These are phyloP conservation scores for Tranzscheliella williamsii DNA, from an alignment of 1,284 basidiomycete species.

Conservation along the genomic window DNA sequence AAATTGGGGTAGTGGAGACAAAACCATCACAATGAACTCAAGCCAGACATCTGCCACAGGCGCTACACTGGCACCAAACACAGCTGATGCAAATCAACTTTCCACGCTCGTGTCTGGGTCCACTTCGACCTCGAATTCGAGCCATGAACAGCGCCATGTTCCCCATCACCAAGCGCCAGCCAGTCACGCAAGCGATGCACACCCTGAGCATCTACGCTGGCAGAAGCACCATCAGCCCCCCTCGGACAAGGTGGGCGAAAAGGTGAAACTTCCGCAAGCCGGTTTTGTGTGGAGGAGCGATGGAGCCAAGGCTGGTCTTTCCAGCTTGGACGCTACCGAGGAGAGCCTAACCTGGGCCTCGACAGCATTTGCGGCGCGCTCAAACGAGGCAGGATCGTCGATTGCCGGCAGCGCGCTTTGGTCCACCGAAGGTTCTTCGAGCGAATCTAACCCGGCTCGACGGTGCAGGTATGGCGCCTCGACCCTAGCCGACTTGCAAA, in stretches of 20 bases:
- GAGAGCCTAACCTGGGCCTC: slow-evolving; percentile 30
- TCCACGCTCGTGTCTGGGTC: slow-evolving; percentile 11
- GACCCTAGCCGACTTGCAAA: slow-evolving; percentile 32
- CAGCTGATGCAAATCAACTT: too few species aligned
- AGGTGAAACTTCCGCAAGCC: slow-evolving; percentile 39
- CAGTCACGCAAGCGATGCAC: slow-evolving; percentile 19
- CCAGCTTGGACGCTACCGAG: slow-evolving; percentile 9
- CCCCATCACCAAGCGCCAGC: slow-evolving; percentile 19
- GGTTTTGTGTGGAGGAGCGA: slow-evolving; percentile 47
- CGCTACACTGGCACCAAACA: too few species aligned
- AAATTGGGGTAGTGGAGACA: too few species aligned
- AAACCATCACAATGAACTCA: too few species aligned
- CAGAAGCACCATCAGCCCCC: slow-evolving; percentile 41
- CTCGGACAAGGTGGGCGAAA: slow-evolving; percentile 16
- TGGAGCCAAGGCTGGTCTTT: slow-evolving; percentile 21
- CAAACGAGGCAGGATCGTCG: slow-evolving; percentile 11
- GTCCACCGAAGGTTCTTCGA: slow-evolving; percentile 21
- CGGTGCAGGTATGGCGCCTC: slow-evolving; percentile 22
- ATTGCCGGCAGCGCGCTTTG: slow-evolving; percentile 14
- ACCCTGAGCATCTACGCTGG: slow-evolving; percentile 44
- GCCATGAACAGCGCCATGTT: slow-evolving; percentile 1
- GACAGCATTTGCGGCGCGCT: slow-evolving; percentile 28
- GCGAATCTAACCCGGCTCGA: slow-evolving; percentile 20
- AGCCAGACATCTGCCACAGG: too few species aligned
- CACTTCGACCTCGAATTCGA: background rate